A percentile compares a stretch with the other conserved stretches of the same genome.
These are phyloP conservation scores for Fraxinus cuspidata DNA, from an alignment of 257 asterid species.

Conservation along the genomic window DNA sequence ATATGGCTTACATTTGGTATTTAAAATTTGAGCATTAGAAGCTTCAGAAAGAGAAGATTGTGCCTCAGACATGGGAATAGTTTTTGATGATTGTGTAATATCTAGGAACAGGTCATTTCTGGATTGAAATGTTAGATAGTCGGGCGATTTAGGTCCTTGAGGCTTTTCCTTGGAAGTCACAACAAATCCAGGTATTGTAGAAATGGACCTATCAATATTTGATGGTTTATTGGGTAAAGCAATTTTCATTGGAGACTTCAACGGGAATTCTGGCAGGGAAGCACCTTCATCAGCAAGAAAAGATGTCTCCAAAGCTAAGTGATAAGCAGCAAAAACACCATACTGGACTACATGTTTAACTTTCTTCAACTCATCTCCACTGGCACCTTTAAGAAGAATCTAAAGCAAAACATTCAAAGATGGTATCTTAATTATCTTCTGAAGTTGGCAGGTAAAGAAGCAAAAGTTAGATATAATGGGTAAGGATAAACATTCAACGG, in stretches of 20 bases:
- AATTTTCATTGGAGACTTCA: slow-evolving; percentile 64
- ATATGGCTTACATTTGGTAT: slow-evolving; percentile 28
- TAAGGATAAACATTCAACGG: background rate
- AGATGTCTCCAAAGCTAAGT: slow-evolving; percentile 75
- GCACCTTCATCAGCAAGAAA: slow-evolving; percentile 91
- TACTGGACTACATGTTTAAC: slow-evolving; percentile 66
- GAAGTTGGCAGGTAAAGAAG: background rate
- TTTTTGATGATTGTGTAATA: slow-evolving; percentile 31
- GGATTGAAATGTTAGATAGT: slow-evolving; percentile 28
- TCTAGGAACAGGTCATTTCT: slow-evolving; percentile 31
- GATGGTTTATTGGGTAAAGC: slow-evolving; percentile 63
- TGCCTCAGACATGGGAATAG: slow-evolving; percentile 29
- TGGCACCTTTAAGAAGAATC: slow-evolving; percentile 82
- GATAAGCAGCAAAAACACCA: slow-evolving; percentile 83
- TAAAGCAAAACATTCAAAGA: slow-evolving; percentile 36
- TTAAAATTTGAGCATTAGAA: slow-evolving; percentile 34
- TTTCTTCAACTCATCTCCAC: slow-evolving; percentile 74
- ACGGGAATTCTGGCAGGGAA: slow-evolving; percentile 65
- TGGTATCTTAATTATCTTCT: slow-evolving; percentile 23
- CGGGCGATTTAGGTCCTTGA: slow-evolving; percentile 22
- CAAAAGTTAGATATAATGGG: slow-evolving; percentile 14
- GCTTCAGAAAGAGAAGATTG: slow-evolving; percentile 30
- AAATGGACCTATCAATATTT: slow-evolving; percentile 56
- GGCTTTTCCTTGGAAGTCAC: slow-evolving; percentile 36
- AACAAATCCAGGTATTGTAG: slow-evolving; percentile 49